phyloP scores from a whole-genome alignment of 2,329 filamentous ascomycete genomes.

The Arthrobotrys sphaeroides region DNA sequence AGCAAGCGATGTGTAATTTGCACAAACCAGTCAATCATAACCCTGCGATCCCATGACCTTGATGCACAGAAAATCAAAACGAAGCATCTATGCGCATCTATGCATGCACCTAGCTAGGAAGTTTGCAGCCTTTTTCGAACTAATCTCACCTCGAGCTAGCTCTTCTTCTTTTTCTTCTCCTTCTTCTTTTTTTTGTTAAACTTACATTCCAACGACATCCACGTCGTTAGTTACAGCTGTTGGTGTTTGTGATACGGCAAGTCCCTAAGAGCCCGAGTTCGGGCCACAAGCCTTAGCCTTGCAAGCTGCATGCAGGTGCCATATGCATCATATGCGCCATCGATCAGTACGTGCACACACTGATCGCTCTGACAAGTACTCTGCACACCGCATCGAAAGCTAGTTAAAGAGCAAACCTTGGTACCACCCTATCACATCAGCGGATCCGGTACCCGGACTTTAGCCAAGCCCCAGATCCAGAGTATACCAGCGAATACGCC shows the following conservation, averaged over 20 bases:
- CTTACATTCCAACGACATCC: constrained; percentile 10
- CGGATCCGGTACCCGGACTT: neutral
- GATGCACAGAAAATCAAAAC: constrained; percentile 1
- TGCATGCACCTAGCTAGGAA: neutral
- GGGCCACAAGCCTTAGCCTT: neutral
- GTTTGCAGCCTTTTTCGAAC: too few species aligned
- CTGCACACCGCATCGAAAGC: neutral
- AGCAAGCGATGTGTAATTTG: neutral
- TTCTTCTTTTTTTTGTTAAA: too few species aligned
- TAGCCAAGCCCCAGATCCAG: too few species aligned
- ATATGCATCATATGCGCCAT: constrained; percentile 6
- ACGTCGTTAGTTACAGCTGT: neutral
- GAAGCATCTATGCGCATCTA: constrained; percentile 10
- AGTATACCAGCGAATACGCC: too few species aligned
- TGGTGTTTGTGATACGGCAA: neutral
- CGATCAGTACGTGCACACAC: neutral
- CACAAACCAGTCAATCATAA: constrained; percentile 8
- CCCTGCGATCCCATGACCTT: constrained; percentile 5
- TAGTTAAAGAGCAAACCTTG: neutral
- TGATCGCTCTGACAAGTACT: neutral
- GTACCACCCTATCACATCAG: neutral
- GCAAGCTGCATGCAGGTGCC: neutral
- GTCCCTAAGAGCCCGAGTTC: neutral
- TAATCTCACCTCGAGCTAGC: constrained; percentile 7
- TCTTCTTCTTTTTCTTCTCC: too few species aligned